Evolutionary conservation across 2,329 filamentous ascomycete species (phyloP).

Genomic region (Epicoccum nigrum): DNA sequence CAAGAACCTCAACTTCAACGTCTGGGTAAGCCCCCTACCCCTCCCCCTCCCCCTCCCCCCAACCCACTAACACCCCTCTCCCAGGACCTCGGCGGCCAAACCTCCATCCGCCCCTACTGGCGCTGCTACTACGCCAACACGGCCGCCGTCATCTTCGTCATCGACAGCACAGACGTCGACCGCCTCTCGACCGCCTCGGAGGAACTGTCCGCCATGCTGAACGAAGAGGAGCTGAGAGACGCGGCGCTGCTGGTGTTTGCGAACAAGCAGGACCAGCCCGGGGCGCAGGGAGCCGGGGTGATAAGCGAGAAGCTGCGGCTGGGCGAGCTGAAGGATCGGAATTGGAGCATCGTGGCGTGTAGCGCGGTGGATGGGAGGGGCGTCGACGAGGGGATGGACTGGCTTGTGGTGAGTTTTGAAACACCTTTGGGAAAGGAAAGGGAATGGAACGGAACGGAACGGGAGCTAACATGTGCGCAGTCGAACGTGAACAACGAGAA

Average conservation of each 20-base stretch:
- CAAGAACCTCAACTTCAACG: conserved; percentile 98
- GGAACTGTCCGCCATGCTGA: conserved; percentile 92
- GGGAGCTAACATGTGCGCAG: conserved; percentile 7
- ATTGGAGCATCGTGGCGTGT: conserved; percentile 99
- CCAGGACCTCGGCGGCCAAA: conserved; percentile 93
- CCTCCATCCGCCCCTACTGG: conserved; percentile 98
- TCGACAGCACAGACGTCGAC: conserved; percentile 97
- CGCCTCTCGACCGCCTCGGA: conserved; percentile 90
- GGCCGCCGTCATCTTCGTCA: conserved; percentile 96
- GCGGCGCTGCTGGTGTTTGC: conserved; percentile 93
- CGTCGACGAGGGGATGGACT: conserved; percentile 98
- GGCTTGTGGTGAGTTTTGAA: conserved; percentile 76
- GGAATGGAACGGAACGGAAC: too few relatives aligned
- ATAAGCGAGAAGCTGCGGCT: conserved; percentile 92
- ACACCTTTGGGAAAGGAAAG: too few relatives aligned
- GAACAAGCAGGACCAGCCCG: conserved; percentile 98
- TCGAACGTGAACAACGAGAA: conserved; percentile 13
- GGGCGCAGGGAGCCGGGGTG: conserved; percentile 93
- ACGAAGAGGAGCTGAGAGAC: conserved; percentile 94
- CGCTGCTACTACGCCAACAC: conserved; percentile 99
- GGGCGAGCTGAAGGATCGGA: conserved; percentile 90
- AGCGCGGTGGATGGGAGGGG: conserved; percentile 94
- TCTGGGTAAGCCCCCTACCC: conserved; percentile 72
- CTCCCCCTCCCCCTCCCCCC: too few relatives aligned
- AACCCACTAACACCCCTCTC: background rate